These are phyloP conservation scores for Malassezia nana DNA, from an alignment of 1,284 basidiomycete genomes.

Conservation along the genomic window DNA sequence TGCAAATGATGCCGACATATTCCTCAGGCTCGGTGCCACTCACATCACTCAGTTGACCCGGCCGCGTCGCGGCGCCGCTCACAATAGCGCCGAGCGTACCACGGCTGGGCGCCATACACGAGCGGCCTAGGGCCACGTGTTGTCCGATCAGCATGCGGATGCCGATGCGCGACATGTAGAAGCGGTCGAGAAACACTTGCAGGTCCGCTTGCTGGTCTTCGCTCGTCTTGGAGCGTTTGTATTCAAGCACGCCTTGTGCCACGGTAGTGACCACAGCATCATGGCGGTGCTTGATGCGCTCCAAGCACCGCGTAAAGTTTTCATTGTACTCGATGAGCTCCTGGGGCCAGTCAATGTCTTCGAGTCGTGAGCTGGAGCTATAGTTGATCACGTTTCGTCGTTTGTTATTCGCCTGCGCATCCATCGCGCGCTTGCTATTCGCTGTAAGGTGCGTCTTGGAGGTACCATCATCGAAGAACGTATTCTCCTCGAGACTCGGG, in stretches of 20 bases:
- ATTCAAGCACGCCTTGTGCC: conserved; percentile 62
- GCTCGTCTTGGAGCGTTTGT: conserved; percentile 53
- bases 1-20: conserved; percentile 98
- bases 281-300: conserved; percentile 84
- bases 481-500: conserved; percentile 33
- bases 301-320: conserved; percentile 74
- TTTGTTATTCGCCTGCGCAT: neutral
- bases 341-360: conserved; percentile 66
- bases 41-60: conserved; percentile 13
- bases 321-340: conserved; percentile 90
- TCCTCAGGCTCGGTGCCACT: conserved; percentile 51
- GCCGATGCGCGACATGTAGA: conserved; percentile 90
- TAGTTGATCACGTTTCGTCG: conserved; percentile 11
- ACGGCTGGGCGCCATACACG: neutral
- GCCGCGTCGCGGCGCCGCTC: conserved; percentile 19
- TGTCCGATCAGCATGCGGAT: conserved; percentile 48
- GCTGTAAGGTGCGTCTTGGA: conserved; percentile 11
- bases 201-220: conserved; percentile 66
- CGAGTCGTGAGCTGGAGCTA: conserved; percentile 74
- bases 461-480: conserved; percentile 26
- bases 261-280: conserved; percentile 96
- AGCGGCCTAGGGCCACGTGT: conserved; percentile 44
- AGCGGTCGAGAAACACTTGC: conserved; percentile 89
- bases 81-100: conserved; percentile 4
- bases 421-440: neutral